Evolutionary conservation across 306 rosid genomes (phyloP).

Genomic region (Phaseolus lunatus): DNA sequence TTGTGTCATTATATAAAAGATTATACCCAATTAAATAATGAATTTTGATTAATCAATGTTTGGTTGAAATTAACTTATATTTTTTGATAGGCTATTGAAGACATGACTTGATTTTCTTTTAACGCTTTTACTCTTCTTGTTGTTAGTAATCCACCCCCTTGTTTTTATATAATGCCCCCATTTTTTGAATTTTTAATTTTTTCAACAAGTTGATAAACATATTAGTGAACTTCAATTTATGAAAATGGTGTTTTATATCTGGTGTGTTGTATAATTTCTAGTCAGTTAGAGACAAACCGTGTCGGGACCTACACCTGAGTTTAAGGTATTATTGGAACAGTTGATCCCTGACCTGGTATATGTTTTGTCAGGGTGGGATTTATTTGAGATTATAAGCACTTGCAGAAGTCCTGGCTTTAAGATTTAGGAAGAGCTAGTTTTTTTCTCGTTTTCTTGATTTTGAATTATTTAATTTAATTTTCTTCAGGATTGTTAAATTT

Average conservation of each 20-base stretch:
- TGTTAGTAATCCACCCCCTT: background rate
- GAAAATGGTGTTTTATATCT: conserved; percentile 12
- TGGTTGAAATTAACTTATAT: conserved; percentile 27
- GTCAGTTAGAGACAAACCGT: conserved; percentile 5
- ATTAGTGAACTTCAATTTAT: background rate
- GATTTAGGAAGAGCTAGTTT: conserved; percentile 27
- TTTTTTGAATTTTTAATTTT: background rate
- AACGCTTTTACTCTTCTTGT: background rate
- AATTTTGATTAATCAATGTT: conserved; percentile 21
- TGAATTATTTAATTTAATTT: conserved; percentile 26
- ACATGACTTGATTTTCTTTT: background rate
- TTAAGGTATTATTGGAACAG: conserved; percentile 20
- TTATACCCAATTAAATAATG: conserved; percentile 8
- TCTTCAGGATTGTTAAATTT: conserved; percentile 1
- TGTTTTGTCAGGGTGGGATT: conserved; percentile 29
- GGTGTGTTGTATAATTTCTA: conserved; percentile 12
- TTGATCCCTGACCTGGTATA: background rate
- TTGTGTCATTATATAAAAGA: conserved; percentile 19
- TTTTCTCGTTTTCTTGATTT: conserved; percentile 33
- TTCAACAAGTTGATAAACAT: background rate
- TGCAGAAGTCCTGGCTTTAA: background rate
- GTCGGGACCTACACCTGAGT: background rate
- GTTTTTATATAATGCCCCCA: background rate
- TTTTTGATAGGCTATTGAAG: conserved; percentile 11
- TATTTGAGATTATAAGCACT: conserved; percentile 14